Percentiles rank a stretch among this genome's conserved stretches.
Conservation (phyloP, 1,139 yeast species). For the Candida sp. region DNA sequence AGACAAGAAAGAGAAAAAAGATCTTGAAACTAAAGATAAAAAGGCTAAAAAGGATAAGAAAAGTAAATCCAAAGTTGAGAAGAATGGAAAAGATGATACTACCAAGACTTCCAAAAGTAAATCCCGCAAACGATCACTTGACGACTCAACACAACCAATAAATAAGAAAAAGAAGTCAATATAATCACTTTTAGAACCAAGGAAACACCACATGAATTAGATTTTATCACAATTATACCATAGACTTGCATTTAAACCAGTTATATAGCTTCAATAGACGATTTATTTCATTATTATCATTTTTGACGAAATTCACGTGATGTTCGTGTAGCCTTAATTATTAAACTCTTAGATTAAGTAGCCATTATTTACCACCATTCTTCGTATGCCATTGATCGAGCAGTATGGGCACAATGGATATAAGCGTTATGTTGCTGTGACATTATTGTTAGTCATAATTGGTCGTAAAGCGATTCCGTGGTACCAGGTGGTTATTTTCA, state of each 20-base stretch:
- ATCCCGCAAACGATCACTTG: constrained; percentile 8
- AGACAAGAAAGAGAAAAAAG: constrained; percentile 8
- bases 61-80: constrained; percentile 4
- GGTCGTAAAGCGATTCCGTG: not conserved
- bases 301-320: too few species aligned
- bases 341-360: not conserved
- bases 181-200: not conserved
- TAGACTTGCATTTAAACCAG: too few species aligned
- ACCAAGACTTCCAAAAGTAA: constrained; percentile 5
- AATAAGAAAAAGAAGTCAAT: constrained; percentile 6
- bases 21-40: constrained; percentile 8
- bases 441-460: not conserved
- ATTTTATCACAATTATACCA: too few species aligned
- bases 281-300: too few species aligned
- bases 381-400: constrained; percentile 1
- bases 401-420: not conserved
- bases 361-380: too few species aligned
- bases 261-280: too few species aligned
- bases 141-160: constrained; percentile 10
- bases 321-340: too few species aligned
- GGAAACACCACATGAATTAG: too few species aligned
- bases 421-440: not conserved
- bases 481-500: constrained; percentile 5
- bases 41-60: constrained; percentile 2
- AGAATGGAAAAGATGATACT: constrained; percentile 10